These are phyloP conservation scores for Penicillium arizonense DNA, from an alignment of 495 filamentous ascomycete genomes.

Conservation along the genomic window DNA sequence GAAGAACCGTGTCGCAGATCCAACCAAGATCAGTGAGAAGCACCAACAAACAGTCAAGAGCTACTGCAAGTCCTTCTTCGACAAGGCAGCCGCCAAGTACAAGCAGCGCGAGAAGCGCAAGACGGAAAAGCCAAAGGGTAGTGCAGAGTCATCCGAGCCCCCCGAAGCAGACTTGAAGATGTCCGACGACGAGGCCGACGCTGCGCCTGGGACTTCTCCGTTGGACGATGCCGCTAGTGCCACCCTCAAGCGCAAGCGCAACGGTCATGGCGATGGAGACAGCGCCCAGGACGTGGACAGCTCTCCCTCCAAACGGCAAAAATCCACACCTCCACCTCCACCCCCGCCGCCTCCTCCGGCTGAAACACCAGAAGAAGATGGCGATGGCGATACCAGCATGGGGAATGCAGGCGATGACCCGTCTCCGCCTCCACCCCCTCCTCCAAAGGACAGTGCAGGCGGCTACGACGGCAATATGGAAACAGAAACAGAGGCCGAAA, in stretches of 20 bases:
- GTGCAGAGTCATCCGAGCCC: conserved; percentile 18
- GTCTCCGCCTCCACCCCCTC: conserved; percentile 24
- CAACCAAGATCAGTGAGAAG: conserved; percentile 72
- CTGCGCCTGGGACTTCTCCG: conserved; percentile 17
- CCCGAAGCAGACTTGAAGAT: conserved; percentile 47
- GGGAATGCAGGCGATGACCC: conserved; percentile 18
- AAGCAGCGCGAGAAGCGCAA: conserved; percentile 65
- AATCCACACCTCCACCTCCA: conserved; percentile 38
- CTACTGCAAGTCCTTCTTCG: conserved; percentile 80
- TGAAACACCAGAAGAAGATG: conserved; percentile 12
- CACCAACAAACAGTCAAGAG: conserved; percentile 79
- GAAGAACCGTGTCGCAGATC: conserved; percentile 76
- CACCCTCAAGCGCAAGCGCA: conserved; percentile 24
- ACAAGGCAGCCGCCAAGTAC: conserved; percentile 77
- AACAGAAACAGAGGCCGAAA: conserved; percentile 8
- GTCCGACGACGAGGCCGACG: conserved; percentile 54
- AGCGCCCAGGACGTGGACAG: conserved; percentile 27
- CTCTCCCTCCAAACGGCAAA: conserved; percentile 38
- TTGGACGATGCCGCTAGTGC: conserved; percentile 22
- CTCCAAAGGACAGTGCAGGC: conserved; percentile 13
- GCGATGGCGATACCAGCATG: conserved; percentile 25
- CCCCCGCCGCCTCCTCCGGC: conserved; percentile 30
- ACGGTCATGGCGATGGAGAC: conserved; percentile 45
- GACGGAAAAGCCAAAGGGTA: conserved; percentile 40
- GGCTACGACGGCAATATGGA: conserved; percentile 7